Percentiles rank a stretch among this genome's conserved stretches.
phyloP scores from a whole-genome alignment of 305 asterid genomes.

The Lippia alba region DNA sequence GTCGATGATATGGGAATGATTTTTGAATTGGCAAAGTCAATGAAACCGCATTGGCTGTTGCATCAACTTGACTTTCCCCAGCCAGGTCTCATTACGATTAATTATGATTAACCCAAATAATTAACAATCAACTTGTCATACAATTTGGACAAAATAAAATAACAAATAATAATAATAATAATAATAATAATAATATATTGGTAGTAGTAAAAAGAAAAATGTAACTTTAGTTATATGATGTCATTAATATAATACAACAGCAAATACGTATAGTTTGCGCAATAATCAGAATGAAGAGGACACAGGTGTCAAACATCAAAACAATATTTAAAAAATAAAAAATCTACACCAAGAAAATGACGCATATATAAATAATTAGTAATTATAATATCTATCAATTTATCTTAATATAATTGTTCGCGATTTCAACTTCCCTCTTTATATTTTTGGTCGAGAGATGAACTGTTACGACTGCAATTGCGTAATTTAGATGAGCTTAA shows the following conservation, averaged over 20 bases:
- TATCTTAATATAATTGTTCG: background rate
- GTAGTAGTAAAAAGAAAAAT: no score
- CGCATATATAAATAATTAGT: background rate
- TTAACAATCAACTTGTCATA: no score
- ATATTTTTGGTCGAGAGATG: conserved; percentile 7
- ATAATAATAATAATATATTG: no score
- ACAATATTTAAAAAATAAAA: conserved; percentile 13
- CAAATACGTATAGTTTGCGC: conserved; percentile 1
- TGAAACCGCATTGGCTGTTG: conserved; percentile 2
- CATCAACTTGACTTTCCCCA: conserved; percentile 18
- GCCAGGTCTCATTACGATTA: background rate
- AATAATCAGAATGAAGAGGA: conserved; percentile 18
- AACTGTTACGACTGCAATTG: conserved; percentile 32
- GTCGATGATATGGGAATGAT: background rate
- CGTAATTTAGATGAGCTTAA: conserved; percentile 11
- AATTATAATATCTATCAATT: no score
- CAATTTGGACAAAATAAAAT: no score
- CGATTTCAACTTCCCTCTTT: background rate
- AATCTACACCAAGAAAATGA: conserved; percentile 13
- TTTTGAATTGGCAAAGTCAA: conserved; percentile 27
- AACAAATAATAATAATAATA: no score
- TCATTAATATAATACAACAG: background rate
- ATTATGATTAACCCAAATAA: background rate
- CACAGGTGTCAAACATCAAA: conserved; percentile 28
- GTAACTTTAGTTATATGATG: no score